Base-by-base conservation (phyloP, 768 basidiomycete genomes). In the Auricularia auricula-judae region DNA sequence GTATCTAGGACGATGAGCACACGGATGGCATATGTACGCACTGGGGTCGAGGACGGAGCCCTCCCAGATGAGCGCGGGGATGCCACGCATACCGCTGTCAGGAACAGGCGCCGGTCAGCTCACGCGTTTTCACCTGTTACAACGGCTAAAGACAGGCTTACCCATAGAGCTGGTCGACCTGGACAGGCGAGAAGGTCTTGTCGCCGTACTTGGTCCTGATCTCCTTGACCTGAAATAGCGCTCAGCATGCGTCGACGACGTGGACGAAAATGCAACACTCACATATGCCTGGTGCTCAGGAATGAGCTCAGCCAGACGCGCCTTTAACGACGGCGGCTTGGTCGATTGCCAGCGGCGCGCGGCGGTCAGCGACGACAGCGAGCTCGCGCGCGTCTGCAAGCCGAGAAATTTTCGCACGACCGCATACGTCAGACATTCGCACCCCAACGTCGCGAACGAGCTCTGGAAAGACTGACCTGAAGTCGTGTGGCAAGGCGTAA, bases 21-120 rank as follows among this genome's bases (percentile, higher is more conserved):
- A 10, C 3, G 65, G 35, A 5, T 59, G 5, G 56, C 8, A 42
- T 42, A 8, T 29, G 29, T 29, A 75, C 84, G 65, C 63, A 88
- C 91, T 88, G 63, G 96, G 85, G 74, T 98, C 96, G 67, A 98
- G 86, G 66, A 98, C 96, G 64, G 96, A 98, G 66, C 91, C 96
- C 68, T 98, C 96, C 96, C 96, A 98, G 70, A 98, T 93, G 69
- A 98, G 85, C 63, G 93, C 94, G 68, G 95, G 91, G 60, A 92
- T 82, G 67, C 91, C 89, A 67, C 90, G 81, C 89, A 93, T 91
- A 63, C 91, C 91, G 69, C 90, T 93, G 66, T 1, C 68, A 63
- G 66, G 60, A 10, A 36, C 63, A 67, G 59, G 56, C 34, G 60
- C 42, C 35, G 65, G 65, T 62, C 65, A 59, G 56, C 68, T 1